These are phyloP conservation scores for Caloboletus firmus DNA, from an alignment of 1,284 basidiomycete species.

Conservation along the genomic window DNA sequence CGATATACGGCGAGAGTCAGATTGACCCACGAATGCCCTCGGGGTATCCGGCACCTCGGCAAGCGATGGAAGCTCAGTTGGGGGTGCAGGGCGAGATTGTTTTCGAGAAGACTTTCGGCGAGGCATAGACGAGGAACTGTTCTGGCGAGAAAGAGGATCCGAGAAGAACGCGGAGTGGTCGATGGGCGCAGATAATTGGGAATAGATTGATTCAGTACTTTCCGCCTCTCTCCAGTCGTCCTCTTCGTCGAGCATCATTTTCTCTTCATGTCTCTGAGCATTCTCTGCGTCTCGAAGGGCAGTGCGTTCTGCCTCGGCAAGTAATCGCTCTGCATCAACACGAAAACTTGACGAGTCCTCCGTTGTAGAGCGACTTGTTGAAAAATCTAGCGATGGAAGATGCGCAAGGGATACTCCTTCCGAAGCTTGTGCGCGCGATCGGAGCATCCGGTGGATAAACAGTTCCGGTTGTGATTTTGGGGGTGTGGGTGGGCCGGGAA, in stretches of 20 bases:
- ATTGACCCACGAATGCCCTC: not conserved
- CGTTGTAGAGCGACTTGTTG: slow-evolving; percentile 4
- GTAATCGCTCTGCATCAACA: slow-evolving; percentile 12
- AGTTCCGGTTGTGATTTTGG: not conserved
- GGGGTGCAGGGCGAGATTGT: not conserved
- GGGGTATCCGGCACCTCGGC: slow-evolving; percentile 21
- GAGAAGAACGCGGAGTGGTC: slow-evolving; percentile 14
- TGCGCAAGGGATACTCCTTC: slow-evolving; percentile 2
- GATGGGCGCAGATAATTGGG: slow-evolving; percentile 24
- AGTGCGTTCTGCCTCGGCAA: slow-evolving; percentile 19
- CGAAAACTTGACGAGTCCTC: slow-evolving; percentile 1
- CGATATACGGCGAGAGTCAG: slow-evolving; percentile 3
- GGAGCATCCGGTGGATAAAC: slow-evolving; percentile 28
- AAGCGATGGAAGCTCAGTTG: slow-evolving; percentile 19
- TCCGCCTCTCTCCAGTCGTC: slow-evolving; percentile 1
- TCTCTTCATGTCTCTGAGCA: not conserved
- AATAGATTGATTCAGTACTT: slow-evolving; percentile 20
- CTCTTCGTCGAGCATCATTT: not conserved
- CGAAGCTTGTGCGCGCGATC: slow-evolving; percentile 25
- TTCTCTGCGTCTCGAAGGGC: slow-evolving; percentile 16
- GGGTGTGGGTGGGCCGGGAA: not conserved
- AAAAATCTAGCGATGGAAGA: slow-evolving; percentile 1
- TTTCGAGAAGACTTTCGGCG: slow-evolving; percentile 16
- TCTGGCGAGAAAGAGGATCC: slow-evolving; percentile 1
- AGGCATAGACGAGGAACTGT: not conserved